Evolutionary conservation across 768 basidiomycete species (phyloP).

Genomic region (Collybia sordida): DNA sequence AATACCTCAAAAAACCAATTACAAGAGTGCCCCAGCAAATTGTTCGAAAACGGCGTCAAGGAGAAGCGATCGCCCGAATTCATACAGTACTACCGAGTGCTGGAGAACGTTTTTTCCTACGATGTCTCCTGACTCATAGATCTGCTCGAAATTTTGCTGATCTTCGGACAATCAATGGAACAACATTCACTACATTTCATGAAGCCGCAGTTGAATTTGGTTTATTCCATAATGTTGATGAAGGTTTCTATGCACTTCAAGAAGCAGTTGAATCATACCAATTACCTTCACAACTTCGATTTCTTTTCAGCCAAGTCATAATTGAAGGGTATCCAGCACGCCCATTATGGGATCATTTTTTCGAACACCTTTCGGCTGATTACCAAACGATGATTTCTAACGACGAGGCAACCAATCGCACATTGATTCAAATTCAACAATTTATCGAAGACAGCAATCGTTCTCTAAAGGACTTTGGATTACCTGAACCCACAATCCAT

Average conservation of each 20-base stretch:
- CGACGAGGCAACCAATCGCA: too few species aligned
- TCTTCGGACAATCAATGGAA: slow-evolving; percentile 17
- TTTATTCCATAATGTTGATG: not conserved
- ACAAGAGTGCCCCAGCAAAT: not conserved
- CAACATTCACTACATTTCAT: slow-evolving; percentile 17
- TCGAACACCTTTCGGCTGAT: not conserved
- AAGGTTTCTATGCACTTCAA: not conserved
- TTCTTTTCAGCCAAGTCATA: not conserved
- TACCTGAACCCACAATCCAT: not conserved
- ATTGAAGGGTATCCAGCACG: not conserved
- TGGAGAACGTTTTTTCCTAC: not conserved
- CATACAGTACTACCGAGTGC: not conserved
- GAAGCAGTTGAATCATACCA: not conserved
- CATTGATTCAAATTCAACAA: too few species aligned
- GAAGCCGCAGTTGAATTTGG: slow-evolving; percentile 11
- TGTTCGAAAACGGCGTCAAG: not conserved
- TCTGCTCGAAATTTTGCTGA: slow-evolving; percentile 15
- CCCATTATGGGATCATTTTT: not conserved
- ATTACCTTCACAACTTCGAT: not conserved
- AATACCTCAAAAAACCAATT: not conserved
- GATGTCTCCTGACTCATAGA: not conserved
- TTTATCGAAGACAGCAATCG: too few species aligned
- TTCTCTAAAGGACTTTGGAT: too few species aligned
- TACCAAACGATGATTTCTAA: too few species aligned
- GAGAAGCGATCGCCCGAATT: not conserved